Percentiles rank a stretch among this genome's conserved stretches.
Conservation (phyloP, 805 yeast genomes). For the Schwanniomyces yamadae region DNA sequence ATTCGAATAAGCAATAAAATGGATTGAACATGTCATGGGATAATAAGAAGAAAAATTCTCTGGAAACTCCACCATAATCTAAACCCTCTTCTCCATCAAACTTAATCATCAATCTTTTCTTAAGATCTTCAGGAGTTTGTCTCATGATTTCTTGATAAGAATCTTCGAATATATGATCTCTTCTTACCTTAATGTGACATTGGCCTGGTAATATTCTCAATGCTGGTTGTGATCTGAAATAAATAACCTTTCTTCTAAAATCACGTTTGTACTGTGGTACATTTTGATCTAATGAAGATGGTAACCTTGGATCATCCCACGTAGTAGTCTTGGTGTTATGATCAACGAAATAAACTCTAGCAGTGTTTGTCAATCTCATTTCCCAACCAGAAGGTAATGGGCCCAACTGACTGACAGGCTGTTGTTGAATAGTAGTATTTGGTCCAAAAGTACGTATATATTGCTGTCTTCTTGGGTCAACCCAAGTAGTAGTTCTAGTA, state of each 20-base stretch:
- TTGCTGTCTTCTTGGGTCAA: constrained; percentile 98
- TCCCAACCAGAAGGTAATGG: constrained; percentile 99
- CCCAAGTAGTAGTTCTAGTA: constrained; percentile 99
- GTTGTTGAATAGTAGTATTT: constrained; percentile 91
- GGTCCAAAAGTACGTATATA: constrained; percentile 93
- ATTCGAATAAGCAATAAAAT: constrained; percentile 93
- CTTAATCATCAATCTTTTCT: constrained; percentile 95
- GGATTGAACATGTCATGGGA: constrained; percentile 99
- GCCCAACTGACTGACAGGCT: constrained; percentile 95
- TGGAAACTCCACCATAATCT: constrained; percentile 98
- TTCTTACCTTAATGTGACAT: constrained; percentile 95
- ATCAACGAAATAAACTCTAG: constrained; percentile 97
- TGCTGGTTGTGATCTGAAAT: constrained; percentile 98
- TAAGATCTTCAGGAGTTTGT: constrained; percentile 96
- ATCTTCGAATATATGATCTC: constrained; percentile 95
- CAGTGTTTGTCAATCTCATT: constrained; percentile 98
- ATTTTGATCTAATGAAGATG: constrained; percentile 94
- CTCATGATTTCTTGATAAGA: constrained; percentile 98
- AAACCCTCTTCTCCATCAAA: constrained; percentile 99
- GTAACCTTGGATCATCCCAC: constrained; percentile 99
- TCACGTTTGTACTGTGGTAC: constrained; percentile 99
- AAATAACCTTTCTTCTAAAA: constrained; percentile 94
- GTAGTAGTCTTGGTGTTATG: constrained; percentile 99
- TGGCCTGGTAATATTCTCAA: constrained; percentile 96
- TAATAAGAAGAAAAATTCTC: constrained; percentile 94